A percentile compares a stretch with the other conserved stretches of the same genome.
phyloP scores from a whole-genome alignment of 1,139 yeast genomes.

The Entelexis sorbosivorans region DNA sequence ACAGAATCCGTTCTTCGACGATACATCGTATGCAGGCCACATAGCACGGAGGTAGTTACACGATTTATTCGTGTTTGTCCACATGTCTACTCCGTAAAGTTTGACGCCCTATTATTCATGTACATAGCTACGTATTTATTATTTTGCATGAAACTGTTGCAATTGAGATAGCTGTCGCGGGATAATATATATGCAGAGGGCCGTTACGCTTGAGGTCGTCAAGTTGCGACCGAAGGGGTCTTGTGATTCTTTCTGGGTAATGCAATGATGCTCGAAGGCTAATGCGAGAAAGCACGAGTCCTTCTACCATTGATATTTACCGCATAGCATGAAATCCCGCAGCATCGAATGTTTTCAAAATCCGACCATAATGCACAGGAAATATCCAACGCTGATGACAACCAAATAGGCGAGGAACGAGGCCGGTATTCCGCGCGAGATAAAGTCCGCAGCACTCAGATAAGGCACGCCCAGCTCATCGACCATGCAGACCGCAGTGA shows the following conservation, averaged over 20 bases:
- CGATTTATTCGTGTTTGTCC: neutral
- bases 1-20: neutral
- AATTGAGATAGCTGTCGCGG: too few species aligned
- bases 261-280: too few species aligned
- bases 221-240: too few species aligned
- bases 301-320: too few species aligned
- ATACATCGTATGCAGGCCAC: neutral
- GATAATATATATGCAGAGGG: too few species aligned
- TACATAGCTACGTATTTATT: neutral
- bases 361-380: conserved; percentile 50
- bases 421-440: conserved; percentile 80
- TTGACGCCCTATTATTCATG: neutral
- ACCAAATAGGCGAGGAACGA: conserved; percentile 59
- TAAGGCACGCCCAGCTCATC: conserved; percentile 85
- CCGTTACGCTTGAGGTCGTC: too few species aligned
- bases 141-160: too few species aligned
- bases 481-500: conserved; percentile 84
- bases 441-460: conserved; percentile 69
- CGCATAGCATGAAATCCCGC: too few species aligned
- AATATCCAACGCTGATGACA: conserved; percentile 69
- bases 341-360: conserved; percentile 21
- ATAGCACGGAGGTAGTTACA: neutral
- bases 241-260: too few species aligned
- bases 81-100: too few species aligned
- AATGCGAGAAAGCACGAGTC: too few species aligned